phyloP scores from a whole-genome alignment of 805 yeast species.

The Metschnikowia chrysomelidarum region DNA sequence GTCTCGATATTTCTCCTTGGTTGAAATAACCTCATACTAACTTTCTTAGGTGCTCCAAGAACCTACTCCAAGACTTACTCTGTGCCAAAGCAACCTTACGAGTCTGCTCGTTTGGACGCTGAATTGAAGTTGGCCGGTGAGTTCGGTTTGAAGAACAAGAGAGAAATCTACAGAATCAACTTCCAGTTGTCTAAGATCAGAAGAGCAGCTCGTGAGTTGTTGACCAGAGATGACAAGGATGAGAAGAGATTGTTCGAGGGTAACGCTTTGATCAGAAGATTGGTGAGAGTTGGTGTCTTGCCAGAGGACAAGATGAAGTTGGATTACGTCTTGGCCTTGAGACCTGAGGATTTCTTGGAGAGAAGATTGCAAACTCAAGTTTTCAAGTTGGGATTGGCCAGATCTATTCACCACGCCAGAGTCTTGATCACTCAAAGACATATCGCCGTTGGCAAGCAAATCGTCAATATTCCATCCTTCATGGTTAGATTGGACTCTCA shows the following conservation, averaged over 20 bases:
- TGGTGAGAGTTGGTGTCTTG: slow-evolving; percentile 97
- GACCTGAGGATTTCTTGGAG: slow-evolving; percentile 98
- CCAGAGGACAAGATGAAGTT: slow-evolving; percentile 99
- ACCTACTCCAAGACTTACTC: slow-evolving; percentile 99
- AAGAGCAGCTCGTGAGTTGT: slow-evolving; percentile 99
- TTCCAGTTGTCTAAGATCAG: slow-evolving; percentile 99
- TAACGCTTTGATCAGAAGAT: slow-evolving; percentile 99
- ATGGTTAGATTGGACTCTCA: slow-evolving; percentile 99
- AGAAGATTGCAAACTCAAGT: slow-evolving; percentile 99
- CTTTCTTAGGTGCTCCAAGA: slow-evolving; percentile 86
- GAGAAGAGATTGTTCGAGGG: slow-evolving; percentile 99
- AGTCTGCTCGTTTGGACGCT: slow-evolving; percentile 98
- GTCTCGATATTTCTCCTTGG: background rate
- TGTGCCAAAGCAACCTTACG: slow-evolving; percentile 99
- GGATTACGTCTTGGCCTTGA: slow-evolving; percentile 98
- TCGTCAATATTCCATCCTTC: slow-evolving; percentile 98
- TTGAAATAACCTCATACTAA: slow-evolving; percentile 3
- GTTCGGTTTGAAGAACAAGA: slow-evolving; percentile 99
- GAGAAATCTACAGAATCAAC: slow-evolving; percentile 99
- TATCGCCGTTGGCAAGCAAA: slow-evolving; percentile 99
- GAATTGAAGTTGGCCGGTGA: slow-evolving; percentile 99
- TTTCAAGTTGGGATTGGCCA: slow-evolving; percentile 98
- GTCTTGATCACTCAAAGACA: slow-evolving; percentile 98
- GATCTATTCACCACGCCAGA: slow-evolving; percentile 99
- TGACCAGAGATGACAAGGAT: slow-evolving; percentile 99